A percentile compares a stretch with the other conserved stretches of the same genome.
Evolutionary conservation across 768 basidiomycete genomes (phyloP).

Genomic region (Hericium erinaceus): DNA sequence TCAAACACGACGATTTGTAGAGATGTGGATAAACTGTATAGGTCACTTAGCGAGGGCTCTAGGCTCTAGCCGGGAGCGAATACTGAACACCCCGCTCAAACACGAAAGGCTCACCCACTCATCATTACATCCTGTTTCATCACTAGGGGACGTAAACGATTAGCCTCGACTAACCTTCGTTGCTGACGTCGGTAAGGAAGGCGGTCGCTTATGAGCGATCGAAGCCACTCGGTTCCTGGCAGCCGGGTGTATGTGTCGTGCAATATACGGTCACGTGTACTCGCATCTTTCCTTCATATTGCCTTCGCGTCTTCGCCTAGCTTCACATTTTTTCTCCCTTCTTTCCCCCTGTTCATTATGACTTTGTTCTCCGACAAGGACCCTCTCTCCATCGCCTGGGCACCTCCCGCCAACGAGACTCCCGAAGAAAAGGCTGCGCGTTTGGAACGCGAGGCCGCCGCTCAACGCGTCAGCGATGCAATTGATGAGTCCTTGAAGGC

Average conservation of each 20-base stretch:
- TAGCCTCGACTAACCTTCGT: no score
- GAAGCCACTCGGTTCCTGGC: neutral
- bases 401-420: conserved; percentile 50
- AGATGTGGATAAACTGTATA: no score
- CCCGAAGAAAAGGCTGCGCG: conserved; percentile 33
- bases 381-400: conserved; percentile 45
- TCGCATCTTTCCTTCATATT: neutral
- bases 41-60: no score
- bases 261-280: neutral
- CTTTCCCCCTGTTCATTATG: neutral
- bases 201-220: neutral
- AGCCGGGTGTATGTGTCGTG: no score
- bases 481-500: conserved; percentile 28
- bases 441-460: conserved; percentile 42
- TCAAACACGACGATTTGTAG: no score
- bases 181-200: no score
- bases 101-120: no score
- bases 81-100: no score
- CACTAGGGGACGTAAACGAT: neutral
- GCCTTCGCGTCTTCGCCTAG: neutral
- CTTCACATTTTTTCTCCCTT: neutral
- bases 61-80: no score
- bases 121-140: no score
- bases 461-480: conserved; percentile 42
- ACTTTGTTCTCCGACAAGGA: conserved; percentile 29